Evolutionary conservation across 1,139 yeast genomes (phyloP).

Genomic region (Yamadazyma taylorii): DNA sequence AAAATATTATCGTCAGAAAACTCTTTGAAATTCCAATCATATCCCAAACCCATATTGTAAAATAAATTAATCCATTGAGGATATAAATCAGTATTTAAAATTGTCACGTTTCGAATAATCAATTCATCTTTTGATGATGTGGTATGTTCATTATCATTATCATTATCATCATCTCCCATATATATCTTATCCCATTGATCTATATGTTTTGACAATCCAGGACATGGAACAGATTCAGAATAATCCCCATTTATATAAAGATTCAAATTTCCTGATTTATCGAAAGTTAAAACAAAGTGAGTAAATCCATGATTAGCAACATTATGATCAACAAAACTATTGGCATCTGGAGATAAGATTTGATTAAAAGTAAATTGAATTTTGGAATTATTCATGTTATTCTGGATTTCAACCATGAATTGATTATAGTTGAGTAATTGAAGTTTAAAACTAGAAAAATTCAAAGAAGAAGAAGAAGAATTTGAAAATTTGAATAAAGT

Average conservation of each 20-base stretch:
- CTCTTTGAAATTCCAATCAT: constrained; percentile 40
- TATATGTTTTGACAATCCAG: constrained; percentile 29
- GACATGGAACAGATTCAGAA: constrained; percentile 47
- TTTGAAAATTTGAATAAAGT: constrained; percentile 31
- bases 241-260: constrained; percentile 44
- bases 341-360: constrained; percentile 16
- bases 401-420: constrained; percentile 31
- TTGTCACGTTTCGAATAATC: constrained; percentile 31
- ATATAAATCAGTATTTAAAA: constrained; percentile 29
- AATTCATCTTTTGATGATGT: constrained; percentile 25
- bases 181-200: constrained; percentile 41
- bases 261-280: constrained; percentile 36
- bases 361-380: constrained; percentile 40
- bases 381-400: constrained; percentile 25
- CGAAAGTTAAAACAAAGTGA: constrained; percentile 41
- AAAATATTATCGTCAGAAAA: constrained; percentile 30
- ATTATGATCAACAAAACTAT: background rate
- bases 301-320: constrained; percentile 27
- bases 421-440: constrained; percentile 33
- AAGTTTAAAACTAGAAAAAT: constrained; percentile 26
- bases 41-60: constrained; percentile 39
- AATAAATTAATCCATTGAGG: constrained; percentile 42
- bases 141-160: background rate
- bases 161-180: constrained; percentile 28
- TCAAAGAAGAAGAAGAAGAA: constrained; percentile 25